These are phyloP conservation scores for Psophocarpus tetragonolobus DNA, from an alignment of 306 rosid species.

Conservation along the genomic window DNA sequence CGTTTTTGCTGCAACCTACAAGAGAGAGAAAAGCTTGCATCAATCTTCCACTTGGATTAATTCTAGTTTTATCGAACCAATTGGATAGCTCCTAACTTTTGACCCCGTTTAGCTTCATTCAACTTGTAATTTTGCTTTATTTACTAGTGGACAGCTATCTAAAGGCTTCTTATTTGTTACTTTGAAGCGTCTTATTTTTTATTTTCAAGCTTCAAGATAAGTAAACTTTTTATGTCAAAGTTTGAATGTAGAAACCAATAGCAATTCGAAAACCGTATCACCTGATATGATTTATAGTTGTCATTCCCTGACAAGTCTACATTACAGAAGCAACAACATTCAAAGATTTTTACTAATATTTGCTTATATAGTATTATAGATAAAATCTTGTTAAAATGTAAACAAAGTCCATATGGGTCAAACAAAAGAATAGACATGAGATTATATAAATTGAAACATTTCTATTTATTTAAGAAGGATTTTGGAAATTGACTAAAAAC, in stretches of 20 bases:
- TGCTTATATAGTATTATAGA: not conserved
- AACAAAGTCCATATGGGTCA: no score
- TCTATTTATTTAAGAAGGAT: no score
- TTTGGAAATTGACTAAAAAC: no score
- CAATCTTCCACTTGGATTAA: constrained; percentile 34
- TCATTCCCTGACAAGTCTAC: not conserved
- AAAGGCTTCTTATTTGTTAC: constrained; percentile 36
- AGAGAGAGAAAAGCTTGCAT: constrained; percentile 28
- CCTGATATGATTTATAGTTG: not conserved
- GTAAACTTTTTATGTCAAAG: constrained; percentile 40
- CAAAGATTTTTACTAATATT: not conserved
- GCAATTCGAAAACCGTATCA: not conserved
- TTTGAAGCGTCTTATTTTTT: constrained; percentile 26
- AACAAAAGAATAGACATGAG: no score
- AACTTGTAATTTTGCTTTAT: constrained; percentile 36
- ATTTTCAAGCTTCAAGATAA: constrained; percentile 38
- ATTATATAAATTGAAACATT: no score
- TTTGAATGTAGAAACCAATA: constrained; percentile 25
- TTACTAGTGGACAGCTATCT: constrained; percentile 28
- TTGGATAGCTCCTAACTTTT: constrained; percentile 29
- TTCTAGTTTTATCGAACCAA: constrained; percentile 19
- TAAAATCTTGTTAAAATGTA: no score
- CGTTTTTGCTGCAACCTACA: constrained; percentile 21
- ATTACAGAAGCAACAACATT: not conserved
- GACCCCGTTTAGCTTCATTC: constrained; percentile 35